These are phyloP conservation scores for Kodamaea alishanica DNA, from an alignment of 1,139 yeast species.

Conservation along the genomic window DNA sequence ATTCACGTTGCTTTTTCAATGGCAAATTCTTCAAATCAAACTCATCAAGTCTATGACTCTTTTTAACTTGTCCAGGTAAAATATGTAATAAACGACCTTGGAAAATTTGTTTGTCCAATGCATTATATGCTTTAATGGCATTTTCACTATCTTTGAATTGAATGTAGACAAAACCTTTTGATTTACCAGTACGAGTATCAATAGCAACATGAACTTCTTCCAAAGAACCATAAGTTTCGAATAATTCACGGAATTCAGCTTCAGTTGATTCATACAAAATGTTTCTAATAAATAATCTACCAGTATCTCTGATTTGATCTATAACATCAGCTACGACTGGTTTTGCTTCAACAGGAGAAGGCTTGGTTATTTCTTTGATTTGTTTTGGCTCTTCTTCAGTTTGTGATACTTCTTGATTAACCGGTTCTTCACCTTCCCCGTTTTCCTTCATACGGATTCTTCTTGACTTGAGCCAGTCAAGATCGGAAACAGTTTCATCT, in stretches of 20 bases:
- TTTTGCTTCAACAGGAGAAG: background rate
- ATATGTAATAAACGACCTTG: constrained; percentile 93
- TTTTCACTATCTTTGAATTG: constrained; percentile 62
- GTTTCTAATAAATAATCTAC: constrained; percentile 85
- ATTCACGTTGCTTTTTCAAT: constrained; percentile 81
- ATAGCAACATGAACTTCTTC: constrained; percentile 87
- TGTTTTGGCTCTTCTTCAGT: constrained; percentile 5
- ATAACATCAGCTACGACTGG: constrained; percentile 11
- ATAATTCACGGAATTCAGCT: constrained; percentile 64
- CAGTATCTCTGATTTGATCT: constrained; percentile 60
- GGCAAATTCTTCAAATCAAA: constrained; percentile 89
- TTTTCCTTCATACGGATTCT: constrained; percentile 68
- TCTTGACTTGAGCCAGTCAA: constrained; percentile 84
- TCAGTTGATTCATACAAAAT: constrained; percentile 79
- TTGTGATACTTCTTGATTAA: constrained; percentile 12
- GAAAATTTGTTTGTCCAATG: constrained; percentile 81
- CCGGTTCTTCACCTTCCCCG: constrained; percentile 20
- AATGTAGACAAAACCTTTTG: constrained; percentile 91
- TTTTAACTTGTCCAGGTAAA: constrained; percentile 79
- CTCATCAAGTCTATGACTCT: constrained; percentile 77
- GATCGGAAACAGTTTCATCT: constrained; percentile 63
- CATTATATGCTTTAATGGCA: constrained; percentile 72
- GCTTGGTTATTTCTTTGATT: constrained; percentile 1
- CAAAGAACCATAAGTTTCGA: constrained; percentile 53
- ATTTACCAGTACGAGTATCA: constrained; percentile 83